phyloP scores from a whole-genome alignment of 306 rosid genomes.

The Fagus sylvatica region DNA sequence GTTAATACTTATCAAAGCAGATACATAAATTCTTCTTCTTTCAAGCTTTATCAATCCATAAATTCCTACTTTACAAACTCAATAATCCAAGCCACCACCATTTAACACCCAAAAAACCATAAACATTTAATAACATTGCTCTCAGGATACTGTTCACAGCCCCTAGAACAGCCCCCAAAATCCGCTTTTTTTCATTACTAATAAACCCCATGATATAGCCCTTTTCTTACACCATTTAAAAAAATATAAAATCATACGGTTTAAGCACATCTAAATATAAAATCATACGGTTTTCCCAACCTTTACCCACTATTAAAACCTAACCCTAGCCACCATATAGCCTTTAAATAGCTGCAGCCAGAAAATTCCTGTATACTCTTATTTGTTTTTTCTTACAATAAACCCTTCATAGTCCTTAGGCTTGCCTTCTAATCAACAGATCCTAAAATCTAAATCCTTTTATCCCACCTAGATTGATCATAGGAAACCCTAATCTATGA shows the following conservation, averaged over 20 bases:
- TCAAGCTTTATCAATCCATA: too few relatives aligned
- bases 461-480: neutral
- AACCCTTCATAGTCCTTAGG: neutral
- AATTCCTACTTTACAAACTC: too few relatives aligned
- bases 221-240: neutral
- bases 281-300: neutral
- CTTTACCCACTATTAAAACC: neutral
- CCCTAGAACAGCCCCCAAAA: neutral
- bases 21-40: too few relatives aligned
- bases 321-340: slow-evolving; percentile 13
- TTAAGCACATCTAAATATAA: too few relatives aligned
- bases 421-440: neutral
- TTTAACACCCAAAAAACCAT: too few relatives aligned
- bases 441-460: neutral
- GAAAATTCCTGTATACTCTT: neutral
- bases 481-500: neutral
- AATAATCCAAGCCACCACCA: too few relatives aligned
- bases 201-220: neutral
- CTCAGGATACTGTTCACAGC: too few relatives aligned
- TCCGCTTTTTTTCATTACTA: neutral
- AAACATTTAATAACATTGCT: too few relatives aligned
- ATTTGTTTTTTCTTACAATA: neutral
- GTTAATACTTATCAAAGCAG: neutral
- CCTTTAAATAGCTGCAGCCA: neutral
- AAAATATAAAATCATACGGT: neutral